Conservation (phyloP, 768 basidiomycete species). For the Gelatoporia subvermispora region DNA sequence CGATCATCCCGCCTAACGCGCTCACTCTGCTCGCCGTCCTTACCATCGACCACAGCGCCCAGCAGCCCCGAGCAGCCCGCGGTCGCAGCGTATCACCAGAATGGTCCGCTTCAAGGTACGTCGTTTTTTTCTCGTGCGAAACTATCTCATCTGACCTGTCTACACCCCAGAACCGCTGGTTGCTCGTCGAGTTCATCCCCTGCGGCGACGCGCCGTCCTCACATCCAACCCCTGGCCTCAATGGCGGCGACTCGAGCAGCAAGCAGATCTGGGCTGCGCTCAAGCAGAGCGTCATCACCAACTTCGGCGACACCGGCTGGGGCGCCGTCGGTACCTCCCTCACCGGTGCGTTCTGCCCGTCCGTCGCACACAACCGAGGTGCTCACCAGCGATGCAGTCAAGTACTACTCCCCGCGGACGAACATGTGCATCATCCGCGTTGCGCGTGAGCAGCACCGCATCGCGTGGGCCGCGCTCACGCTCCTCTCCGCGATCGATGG, state of each 20-base stretch:
- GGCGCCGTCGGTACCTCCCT: conserved; percentile 71
- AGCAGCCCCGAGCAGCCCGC: no score
- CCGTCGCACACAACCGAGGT: background rate
- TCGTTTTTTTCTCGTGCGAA: background rate
- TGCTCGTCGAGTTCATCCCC: conserved; percentile 79
- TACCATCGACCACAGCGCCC: background rate
- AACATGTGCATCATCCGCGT: conserved; percentile 84
- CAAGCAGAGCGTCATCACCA: conserved; percentile 58
- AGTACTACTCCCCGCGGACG: conserved; percentile 83
- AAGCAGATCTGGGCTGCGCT: conserved; percentile 67
- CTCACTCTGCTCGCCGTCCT: no score
- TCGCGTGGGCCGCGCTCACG: conserved; percentile 78
- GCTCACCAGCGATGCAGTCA: conserved; percentile 47
- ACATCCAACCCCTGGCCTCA: background rate
- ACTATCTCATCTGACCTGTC: background rate
- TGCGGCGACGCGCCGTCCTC: conserved; percentile 15
- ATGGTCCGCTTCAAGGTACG: conserved; percentile 73
- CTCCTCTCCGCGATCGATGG: conserved; percentile 62
- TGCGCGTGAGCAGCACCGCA: conserved; percentile 71
- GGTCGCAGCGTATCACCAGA: background rate
- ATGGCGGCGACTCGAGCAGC: conserved; percentile 38
- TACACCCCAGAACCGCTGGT: conserved; percentile 69
- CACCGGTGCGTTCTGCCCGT: conserved; percentile 43
- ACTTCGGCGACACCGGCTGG: conserved; percentile 88
- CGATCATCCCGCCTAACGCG: no score